Base-by-base conservation (phyloP, 2,329 filamentous ascomycete species). In the Colletotrichum tropicale region DNA sequence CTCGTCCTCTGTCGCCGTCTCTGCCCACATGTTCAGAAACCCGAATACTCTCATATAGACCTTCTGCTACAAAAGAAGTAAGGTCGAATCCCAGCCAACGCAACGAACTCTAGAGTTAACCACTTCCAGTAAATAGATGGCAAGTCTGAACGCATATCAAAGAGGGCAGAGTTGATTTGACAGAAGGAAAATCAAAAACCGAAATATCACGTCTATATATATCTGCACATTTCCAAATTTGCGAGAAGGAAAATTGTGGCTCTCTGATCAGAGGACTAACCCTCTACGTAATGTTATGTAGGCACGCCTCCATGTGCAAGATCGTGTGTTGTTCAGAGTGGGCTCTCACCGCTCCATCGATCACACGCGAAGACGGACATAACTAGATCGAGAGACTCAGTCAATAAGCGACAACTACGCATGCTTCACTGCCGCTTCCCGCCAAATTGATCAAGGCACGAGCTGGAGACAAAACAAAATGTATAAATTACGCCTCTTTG, bases 401-500 rank as follows among this genome's bases (percentile, higher is more conserved):
- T 21, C 43, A 52, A 13, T 21, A 21, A 52, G 2, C n/a, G 43
- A 24, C n/a, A 52, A 24, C 12, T 21, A 13, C n/a, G 43, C n/a
- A 52, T 13, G n/a, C n/a, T 21, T 52, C n/a, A 21, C n/a, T 52
- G n/a, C 43, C n/a, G 4, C n/a, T 21, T 52, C 6, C n/a, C 43
- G 43, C 43, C n/a, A 8, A 13, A 21, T 52, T 52, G 12, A 52
- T 12, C 10, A 21, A 52, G 12, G 6, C 3, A 21, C 43, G n/a
- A 8, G 43, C 2, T 52, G 58, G 52, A 69, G 65, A 70, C 48
- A 75, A 75, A 61, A 62, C 74, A 71, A 66, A 75, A 52, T 69
- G 66, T 76, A 66, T 76, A 75, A 71, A 76, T 76, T 66, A 75
- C 66, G 74, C 71, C 74, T 75, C 71, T 71, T 71, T 67, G 38